Evolutionary conservation across 108 stramenopile genomes (phyloP), one percentile per base, ranked within the genome.

Genomic region (Parietichytrium sp.): DNA sequence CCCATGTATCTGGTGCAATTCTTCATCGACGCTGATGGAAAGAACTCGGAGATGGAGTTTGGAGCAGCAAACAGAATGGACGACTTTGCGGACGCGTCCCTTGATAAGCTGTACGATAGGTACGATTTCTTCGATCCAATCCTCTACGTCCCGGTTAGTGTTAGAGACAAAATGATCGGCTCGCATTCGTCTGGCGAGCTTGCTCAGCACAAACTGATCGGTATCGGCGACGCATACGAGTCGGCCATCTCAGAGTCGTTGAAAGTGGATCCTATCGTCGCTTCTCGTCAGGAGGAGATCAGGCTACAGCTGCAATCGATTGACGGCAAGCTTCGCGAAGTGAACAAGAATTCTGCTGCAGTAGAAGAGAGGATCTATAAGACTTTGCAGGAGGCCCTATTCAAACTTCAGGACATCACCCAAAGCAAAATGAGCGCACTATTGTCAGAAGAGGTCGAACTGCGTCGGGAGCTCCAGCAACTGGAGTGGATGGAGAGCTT

Each of bases 1-100:
- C 84, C 84, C 4, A 26, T 80, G 84, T 84, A 81, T 47, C 31
- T 84, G 3, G 84, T 84, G 54, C 80, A 81, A n/a, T 84, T 84
- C 29, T 48, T 52, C 42, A 16, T 81, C 4, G 54, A 61, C 29
- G 54, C 80, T 3, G 61, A 72, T 25, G 61, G 61, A 16, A 33
- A 42, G 10, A 72, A 72, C 61, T 72, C 61, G 10, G 61, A 72
- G 20, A 72, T n/a, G 33, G 61, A 72, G 38, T 72, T 72, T 2
- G 61, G 61, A 33, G 61, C 61, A 6, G 47, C 48, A 4, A 47
- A 81, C 50, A 12, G 33, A 12, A 45, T 78, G 30, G 45, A 47
- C 7, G 78, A 72, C 25, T 55, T 53, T 6, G 38, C 54, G 29
- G 52, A 51, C 33, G 6, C 80, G 3, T 45, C 82, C 49, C 48